A percentile compares a stretch with the other conserved stretches of the same genome.
phyloP scores from a whole-genome alignment of 163 green algal species.

The Chloroidium sp. region DNA sequence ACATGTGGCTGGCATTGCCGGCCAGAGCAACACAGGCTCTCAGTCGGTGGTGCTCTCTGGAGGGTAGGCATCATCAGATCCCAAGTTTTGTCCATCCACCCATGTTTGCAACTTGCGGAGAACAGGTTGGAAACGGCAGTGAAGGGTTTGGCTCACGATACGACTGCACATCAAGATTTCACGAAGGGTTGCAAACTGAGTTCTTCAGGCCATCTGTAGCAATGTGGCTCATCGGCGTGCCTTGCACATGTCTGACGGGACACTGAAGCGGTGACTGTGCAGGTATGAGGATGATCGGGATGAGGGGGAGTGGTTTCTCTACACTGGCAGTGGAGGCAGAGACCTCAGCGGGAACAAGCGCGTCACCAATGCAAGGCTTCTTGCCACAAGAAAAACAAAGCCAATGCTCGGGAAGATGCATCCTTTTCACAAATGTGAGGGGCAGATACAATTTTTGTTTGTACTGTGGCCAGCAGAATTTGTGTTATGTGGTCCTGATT shows the following conservation, averaged over 20 bases:
- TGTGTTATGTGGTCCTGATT: background rate
- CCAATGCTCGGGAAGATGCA: too few relatives aligned
- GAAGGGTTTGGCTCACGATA: too few relatives aligned
- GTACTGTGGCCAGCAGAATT: background rate
- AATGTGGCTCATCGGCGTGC: too few relatives aligned
- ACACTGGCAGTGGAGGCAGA: slow-evolving; percentile 87
- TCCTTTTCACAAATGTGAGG: too few relatives aligned
- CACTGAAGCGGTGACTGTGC: background rate
- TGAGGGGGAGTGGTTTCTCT: slow-evolving; percentile 94
- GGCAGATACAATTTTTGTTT: too few relatives aligned
- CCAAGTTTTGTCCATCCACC: too few relatives aligned
- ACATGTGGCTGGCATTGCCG: slow-evolving; percentile 93
- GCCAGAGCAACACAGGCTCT: slow-evolving; percentile 65
- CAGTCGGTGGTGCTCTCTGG: slow-evolving; percentile 76
- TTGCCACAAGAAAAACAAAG: background rate
- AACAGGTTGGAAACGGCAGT: too few relatives aligned
- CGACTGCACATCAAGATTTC: too few relatives aligned
- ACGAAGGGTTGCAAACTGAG: too few relatives aligned
- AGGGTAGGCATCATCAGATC: slow-evolving; percentile 20
- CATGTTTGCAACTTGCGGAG: too few relatives aligned
- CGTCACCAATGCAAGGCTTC: slow-evolving; percentile 68
- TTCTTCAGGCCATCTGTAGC: too few relatives aligned
- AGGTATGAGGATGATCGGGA: slow-evolving; percentile 93
- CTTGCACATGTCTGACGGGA: background rate
- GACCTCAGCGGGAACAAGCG: slow-evolving; percentile 96